phyloP scores from a whole-genome alignment of 306 rosid species.

The Rosa rugosa region DNA sequence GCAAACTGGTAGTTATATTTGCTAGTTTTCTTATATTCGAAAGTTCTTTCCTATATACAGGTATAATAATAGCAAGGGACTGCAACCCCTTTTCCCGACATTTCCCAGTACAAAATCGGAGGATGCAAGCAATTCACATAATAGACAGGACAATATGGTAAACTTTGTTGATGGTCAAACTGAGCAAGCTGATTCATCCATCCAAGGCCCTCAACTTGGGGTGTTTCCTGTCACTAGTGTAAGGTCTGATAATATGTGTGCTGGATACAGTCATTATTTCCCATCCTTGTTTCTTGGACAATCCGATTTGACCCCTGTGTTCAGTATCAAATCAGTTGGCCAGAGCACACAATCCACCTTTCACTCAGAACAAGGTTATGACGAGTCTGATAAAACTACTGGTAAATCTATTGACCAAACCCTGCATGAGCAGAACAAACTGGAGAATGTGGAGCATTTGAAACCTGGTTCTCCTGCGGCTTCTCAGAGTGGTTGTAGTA shows the following conservation, averaged over 20 bases:
- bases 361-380: constrained; percentile 39
- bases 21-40: constrained; percentile 10
- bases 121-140: constrained; percentile 36
- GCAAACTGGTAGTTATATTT: background rate
- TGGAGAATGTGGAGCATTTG: constrained; percentile 24
- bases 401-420: constrained; percentile 30
- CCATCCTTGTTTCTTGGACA: constrained; percentile 38
- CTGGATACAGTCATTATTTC: constrained; percentile 29
- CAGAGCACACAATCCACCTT: constrained; percentile 42
- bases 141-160: constrained; percentile 28
- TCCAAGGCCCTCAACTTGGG: constrained; percentile 33
- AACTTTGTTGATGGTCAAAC: constrained; percentile 26
- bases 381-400: constrained; percentile 34
- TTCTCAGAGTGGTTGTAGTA: constrained; percentile 34
- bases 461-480: constrained; percentile 43
- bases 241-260: constrained; percentile 31
- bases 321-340: constrained; percentile 32
- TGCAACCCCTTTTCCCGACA: constrained; percentile 35
- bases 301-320: constrained; percentile 30
- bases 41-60: constrained; percentile 41
- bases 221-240: constrained; percentile 30
- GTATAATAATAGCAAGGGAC: constrained; percentile 45
- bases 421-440: constrained; percentile 24
- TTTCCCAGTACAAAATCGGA: constrained; percentile 23
- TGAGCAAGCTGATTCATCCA: constrained; percentile 33